Conservation (phyloP, 2,329 filamentous ascomycete species). For the Keithomyces neogunnii region DNA sequence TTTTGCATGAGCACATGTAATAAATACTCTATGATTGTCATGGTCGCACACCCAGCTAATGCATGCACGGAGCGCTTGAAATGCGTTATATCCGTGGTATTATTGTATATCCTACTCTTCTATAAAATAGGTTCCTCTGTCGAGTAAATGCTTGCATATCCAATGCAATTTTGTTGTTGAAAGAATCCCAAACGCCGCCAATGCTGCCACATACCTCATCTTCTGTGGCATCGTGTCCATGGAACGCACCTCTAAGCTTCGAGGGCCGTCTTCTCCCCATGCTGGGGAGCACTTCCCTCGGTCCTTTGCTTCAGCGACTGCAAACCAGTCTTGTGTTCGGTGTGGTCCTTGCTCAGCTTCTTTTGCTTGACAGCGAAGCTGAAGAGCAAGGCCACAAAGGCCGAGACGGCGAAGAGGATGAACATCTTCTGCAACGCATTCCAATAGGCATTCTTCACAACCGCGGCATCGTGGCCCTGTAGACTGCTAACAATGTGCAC, state of each 20-base stretch:
- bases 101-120: not conserved
- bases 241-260: not conserved
- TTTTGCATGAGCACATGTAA: too few relatives aligned
- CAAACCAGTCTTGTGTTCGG: constrained; percentile 51
- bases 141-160: not conserved
- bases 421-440: constrained; percentile 46
- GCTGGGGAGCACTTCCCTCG: constrained; percentile 9
- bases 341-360: constrained; percentile 45
- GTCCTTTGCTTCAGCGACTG: constrained; percentile 28
- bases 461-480: constrained; percentile 31
- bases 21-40: not conserved
- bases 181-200: not conserved
- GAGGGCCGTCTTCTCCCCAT: constrained; percentile 8
- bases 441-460: constrained; percentile 40
- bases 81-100: not conserved
- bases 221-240: too few relatives aligned
- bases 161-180: not conserved
- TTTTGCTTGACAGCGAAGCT: constrained; percentile 40
- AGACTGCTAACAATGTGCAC: constrained; percentile 48
- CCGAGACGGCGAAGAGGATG: constrained; percentile 45
- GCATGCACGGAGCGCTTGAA: not conserved
- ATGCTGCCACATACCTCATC: not conserved
- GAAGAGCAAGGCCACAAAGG: constrained; percentile 36
- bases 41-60: not conserved
- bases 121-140: not conserved